phyloP scores from a whole-genome alignment of 331 rosid species.

The Malus hybrid region DNA sequence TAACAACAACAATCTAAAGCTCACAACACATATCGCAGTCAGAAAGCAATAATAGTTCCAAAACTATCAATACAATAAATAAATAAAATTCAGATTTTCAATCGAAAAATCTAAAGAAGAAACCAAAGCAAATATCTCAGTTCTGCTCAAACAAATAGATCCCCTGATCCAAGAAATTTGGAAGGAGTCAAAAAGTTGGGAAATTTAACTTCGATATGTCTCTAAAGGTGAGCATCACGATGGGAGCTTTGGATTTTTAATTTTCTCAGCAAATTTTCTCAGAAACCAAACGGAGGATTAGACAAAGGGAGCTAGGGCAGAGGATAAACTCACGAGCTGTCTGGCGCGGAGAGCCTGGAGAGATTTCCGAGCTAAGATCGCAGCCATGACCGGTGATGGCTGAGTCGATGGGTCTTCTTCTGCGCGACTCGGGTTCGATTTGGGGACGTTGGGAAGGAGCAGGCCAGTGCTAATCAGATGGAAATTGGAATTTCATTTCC shows the following conservation, averaged over 20 bases:
- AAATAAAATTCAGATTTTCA: neutral
- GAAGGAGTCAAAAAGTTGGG: neutral
- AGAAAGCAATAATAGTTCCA: neutral
- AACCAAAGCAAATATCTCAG: neutral
- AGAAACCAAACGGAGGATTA: neutral
- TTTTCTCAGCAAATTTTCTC: neutral
- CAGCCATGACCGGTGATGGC: conserved; percentile 52
- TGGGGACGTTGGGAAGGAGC: neutral
- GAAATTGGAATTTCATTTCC: neutral
- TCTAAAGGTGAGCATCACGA: neutral
- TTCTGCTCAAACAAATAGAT: neutral
- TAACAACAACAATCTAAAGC: neutral
- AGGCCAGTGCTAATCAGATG: neutral
- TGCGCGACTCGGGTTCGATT: neutral
- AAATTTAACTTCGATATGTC: neutral
- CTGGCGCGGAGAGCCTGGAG: conserved; percentile 74
- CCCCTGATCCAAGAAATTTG: neutral
- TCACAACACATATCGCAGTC: neutral
- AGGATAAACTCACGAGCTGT: conserved; percentile 49
- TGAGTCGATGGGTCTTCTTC: neutral
- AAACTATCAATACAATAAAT: too few species aligned
- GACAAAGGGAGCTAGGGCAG: conserved; percentile 8
- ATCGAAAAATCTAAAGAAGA: neutral
- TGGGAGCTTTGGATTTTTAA: neutral
- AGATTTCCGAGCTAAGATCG: conserved; percentile 82